phyloP scores from a whole-genome alignment of 2,329 filamentous ascomycete genomes.

The Hypoxylon sp. region DNA sequence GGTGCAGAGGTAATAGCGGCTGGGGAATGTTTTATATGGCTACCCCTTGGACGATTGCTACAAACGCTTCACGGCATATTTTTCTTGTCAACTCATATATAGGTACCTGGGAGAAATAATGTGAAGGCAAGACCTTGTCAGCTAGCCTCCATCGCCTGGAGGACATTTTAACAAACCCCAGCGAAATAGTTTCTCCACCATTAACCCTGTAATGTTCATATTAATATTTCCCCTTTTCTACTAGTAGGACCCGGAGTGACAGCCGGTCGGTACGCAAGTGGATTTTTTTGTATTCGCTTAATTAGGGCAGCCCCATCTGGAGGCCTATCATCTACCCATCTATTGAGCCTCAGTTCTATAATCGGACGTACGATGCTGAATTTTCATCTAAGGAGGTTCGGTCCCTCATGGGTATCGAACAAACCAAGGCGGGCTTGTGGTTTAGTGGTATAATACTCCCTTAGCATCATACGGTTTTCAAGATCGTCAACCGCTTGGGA shows the following conservation, averaged over 20 bases:
- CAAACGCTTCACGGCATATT: background rate
- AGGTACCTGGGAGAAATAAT: background rate
- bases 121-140: background rate
- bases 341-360: conserved; percentile 20
- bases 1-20: background rate
- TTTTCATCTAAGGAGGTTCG: conserved; percentile 13
- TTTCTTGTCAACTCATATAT: background rate
- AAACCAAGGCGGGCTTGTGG: conserved; percentile 41
- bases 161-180: background rate
- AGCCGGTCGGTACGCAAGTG: conserved; percentile 13
- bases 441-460: conserved; percentile 50
- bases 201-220: background rate
- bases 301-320: conserved; percentile 21
- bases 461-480: too few species aligned
- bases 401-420: background rate
- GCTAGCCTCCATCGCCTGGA: background rate
- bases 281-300: conserved; percentile 11
- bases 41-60: background rate
- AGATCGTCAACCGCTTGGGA: too few species aligned
- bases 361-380: conserved; percentile 7
- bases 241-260: background rate
- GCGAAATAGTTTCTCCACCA: background rate
- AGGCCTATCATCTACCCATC: conserved; percentile 14
- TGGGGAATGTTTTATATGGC: background rate
- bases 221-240: background rate